Conservation (phyloP, 805 yeast species). For the Cyberlindnera veronae region DNA sequence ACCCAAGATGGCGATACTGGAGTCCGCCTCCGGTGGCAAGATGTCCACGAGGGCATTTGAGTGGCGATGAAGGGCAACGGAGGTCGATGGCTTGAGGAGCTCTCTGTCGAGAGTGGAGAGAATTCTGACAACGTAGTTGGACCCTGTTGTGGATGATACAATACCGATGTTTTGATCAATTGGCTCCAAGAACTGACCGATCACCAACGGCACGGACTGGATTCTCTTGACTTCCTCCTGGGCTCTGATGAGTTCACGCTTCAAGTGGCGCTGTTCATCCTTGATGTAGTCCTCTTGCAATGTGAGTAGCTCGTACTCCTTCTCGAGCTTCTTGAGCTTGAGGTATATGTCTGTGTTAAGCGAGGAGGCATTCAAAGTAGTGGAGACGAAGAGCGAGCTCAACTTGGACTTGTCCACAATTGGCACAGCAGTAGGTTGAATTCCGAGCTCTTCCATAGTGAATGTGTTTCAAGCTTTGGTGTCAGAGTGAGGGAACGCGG, state of each 20-base stretch:
- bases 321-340: slow-evolving; percentile 82
- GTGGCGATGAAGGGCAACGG: slow-evolving; percentile 97
- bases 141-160: slow-evolving; percentile 96
- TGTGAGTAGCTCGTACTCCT: slow-evolving; percentile 77
- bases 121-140: slow-evolving; percentile 93
- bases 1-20: slow-evolving; percentile 90
- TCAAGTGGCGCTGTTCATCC: slow-evolving; percentile 95
- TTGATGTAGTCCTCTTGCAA: slow-evolving; percentile 96
- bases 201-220: slow-evolving; percentile 95
- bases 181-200: slow-evolving; percentile 97
- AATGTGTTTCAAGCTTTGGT: not conserved
- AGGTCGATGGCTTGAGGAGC: slow-evolving; percentile 87
- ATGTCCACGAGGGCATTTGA: slow-evolving; percentile 97
- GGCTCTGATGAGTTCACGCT: slow-evolving; percentile 90
- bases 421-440: slow-evolving; percentile 34
- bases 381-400: slow-evolving; percentile 24
- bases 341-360: slow-evolving; percentile 63
- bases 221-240: slow-evolving; percentile 98
- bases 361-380: slow-evolving; percentile 12
- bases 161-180: slow-evolving; percentile 96
- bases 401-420: slow-evolving; percentile 32
- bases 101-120: slow-evolving; percentile 94
- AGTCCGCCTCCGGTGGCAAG: slow-evolving; percentile 97
- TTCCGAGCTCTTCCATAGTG: slow-evolving; percentile 63
- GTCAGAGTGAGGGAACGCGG: not conserved